Evolutionary conservation across 2,329 filamentous ascomycete species (phyloP), one percentile per base, ranked within the genome.

Genomic region (Aureobasidium melanogenum): DNA sequence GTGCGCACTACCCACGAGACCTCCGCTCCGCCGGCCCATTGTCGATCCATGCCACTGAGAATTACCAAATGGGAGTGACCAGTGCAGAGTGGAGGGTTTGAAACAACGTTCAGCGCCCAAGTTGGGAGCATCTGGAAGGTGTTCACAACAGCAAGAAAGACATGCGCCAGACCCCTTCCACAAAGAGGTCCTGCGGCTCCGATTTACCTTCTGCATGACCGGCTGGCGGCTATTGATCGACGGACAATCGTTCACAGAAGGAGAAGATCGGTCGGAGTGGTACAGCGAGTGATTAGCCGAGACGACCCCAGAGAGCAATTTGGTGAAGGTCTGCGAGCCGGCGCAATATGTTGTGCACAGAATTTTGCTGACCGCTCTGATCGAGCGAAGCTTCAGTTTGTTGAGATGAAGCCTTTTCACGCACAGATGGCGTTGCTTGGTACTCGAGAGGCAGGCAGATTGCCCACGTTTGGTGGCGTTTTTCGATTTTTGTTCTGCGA

Each of bases 371-470:
- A 57, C 38, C 6, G 38, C 28, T 34, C 24, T 56, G 22, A 44
- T 34, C n/a, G n/a, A 12, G 39, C 24, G 52, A 56, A 43, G n/a
- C 30, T 57, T 57, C 54, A 47, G 10, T 46, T 47, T 39, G 19
- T 41, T 57, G 41, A 57, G 54, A 57, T 47, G 54, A 57, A 57
- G 54, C 54, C 43, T 44, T 59, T 39, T 0, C 41, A 39, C 39
- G 41, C 54, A 58, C 54, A 38, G 54, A 58, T 58, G 56, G 44
- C 44, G 30, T 59, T 50, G 38, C 56, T 59, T 59, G 56, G 56
- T 44, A 17, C n/a, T 38, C 10, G 32, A 59, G 44, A 50, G 24
- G 56, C 14, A 59, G 50, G 34, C 56, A 41, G n/a, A 59, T 50
- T 50, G 30, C n/a, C 8, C 34, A 50, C 43, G 43, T 59, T 59